Base-by-base conservation (phyloP, 75 land plant species). In the Adiantum capillusveneris region DNA sequence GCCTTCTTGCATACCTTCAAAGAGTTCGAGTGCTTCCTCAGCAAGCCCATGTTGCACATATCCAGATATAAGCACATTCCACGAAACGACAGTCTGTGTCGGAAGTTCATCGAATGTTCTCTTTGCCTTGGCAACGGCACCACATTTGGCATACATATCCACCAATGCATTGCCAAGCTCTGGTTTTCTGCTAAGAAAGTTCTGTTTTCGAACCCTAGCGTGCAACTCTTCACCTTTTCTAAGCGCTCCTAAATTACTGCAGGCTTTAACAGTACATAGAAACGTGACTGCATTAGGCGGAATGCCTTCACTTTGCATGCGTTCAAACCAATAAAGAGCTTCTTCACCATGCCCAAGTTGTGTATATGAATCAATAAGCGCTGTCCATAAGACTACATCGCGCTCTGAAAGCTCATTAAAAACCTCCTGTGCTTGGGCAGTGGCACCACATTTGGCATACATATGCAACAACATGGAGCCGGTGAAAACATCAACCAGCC, bases 141-240 rank as follows among this genome's bases (percentile, higher is more conserved):
- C 69, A 64, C 67, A 67, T 48, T 67, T 67, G 27, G 57, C 16
- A 67, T 67, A 67, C 69, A 67, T 63, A 30, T 46, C 50, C 2
- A 46, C 50, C 50, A 46, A 21, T 6, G 50, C 22, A 21, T 21
- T 46, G 6, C 50, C 50, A 18, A 46, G 12, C 22, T 5, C 2
- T 30, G 31, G 27, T 5, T 11, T 6, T 24, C 25, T 24, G 6
- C 2, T 14, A 6, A 5, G 37, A 3, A 46, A 46, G 14, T 2
- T 14, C 22, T 6, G 5, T 14, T 46, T 46, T 17, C 6, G 5
- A 46, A 46, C 14, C 2, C 14, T 14, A 18, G 50, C 5, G 22
- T 46, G 50, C 13, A 46, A 6, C 22, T 46, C 50, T 46, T 46
- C 12, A n/a, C 50, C 50, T 14, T 17, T 46, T 2, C 13, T 6